These are phyloP conservation scores for Parathielavia hyrcaniae DNA, from an alignment of 495 filamentous ascomycete species.

Conservation along the genomic window DNA sequence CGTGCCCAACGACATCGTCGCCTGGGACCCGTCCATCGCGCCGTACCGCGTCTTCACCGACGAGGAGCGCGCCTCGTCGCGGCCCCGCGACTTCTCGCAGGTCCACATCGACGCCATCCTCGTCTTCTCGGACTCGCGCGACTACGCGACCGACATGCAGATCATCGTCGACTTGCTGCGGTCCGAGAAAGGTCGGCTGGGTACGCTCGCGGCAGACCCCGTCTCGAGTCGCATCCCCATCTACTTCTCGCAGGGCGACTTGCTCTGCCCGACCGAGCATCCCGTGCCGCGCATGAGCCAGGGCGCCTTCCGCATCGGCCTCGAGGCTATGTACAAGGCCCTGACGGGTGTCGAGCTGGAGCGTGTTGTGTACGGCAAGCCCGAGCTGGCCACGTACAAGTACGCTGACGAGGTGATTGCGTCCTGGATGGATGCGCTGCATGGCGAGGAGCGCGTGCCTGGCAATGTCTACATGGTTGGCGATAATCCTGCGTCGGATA, in stretches of 20 bases:
- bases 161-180: conserved; percentile 80
- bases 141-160: conserved; percentile 79
- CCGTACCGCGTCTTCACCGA: conserved; percentile 58
- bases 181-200: conserved; percentile 62
- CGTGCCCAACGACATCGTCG: conserved; percentile 61
- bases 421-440: conserved; percentile 69
- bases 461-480: conserved; percentile 77
- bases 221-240: conserved; percentile 62
- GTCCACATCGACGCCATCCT: conserved; percentile 75
- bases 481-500: conserved; percentile 74
- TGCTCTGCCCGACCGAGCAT: conserved; percentile 73
- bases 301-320: conserved; percentile 67
- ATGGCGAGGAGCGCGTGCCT: conserved; percentile 63
- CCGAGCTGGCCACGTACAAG: conserved; percentile 71
- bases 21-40: conserved; percentile 54
- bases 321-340: conserved; percentile 74
- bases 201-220: conserved; percentile 59
- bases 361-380: conserved; percentile 81
- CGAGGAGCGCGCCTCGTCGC: conserved; percentile 52
- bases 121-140: conserved; percentile 75
- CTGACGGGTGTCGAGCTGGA: conserved; percentile 67
- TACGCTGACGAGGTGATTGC: conserved; percentile 72
- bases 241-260: conserved; percentile 70
- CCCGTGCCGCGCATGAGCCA: conserved; percentile 66
- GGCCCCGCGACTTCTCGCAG: conserved; percentile 57